Conservation (phyloP, 2,329 filamentous ascomycete genomes). For the Claviceps pusilla region DNA sequence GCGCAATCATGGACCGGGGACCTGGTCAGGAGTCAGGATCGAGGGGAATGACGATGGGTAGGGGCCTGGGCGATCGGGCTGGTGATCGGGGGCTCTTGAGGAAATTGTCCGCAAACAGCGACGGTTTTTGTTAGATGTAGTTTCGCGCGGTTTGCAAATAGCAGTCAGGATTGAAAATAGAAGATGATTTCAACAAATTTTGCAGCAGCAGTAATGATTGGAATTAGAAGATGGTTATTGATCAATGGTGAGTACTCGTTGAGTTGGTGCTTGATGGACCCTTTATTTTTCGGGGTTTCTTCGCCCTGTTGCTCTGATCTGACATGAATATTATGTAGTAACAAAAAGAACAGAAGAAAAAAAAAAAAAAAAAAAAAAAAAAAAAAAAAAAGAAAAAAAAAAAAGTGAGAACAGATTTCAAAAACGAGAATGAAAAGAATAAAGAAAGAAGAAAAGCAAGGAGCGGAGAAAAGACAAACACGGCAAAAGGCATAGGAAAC, state of each 20-base stretch:
- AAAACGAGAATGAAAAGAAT: too few species aligned
- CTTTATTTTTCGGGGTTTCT: too few species aligned
- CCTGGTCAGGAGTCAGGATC: background rate
- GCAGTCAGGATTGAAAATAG: background rate
- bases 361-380: too few species aligned
- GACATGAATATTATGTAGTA: too few species aligned
- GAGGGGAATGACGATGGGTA: background rate
- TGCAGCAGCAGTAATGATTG: too few species aligned
- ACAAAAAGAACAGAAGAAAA: too few species aligned
- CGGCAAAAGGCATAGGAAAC: too few species aligned
- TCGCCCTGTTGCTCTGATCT: too few species aligned
- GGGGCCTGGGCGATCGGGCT: background rate
- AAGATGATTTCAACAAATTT: background rate
- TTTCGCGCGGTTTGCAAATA: background rate
- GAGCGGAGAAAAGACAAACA: too few species aligned
- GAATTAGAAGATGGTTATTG: background rate
- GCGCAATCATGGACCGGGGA: background rate
- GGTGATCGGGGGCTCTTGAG: too few species aligned
- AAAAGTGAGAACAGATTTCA: too few species aligned
- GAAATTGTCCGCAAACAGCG: background rate
- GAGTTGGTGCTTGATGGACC: background rate
- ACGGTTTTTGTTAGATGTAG: background rate
- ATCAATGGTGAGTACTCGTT: background rate
- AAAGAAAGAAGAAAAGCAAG: background rate
- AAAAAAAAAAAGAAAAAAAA: too few species aligned